phyloP scores from a whole-genome alignment of 2,329 filamentous ascomycete species.

The Trichoderma afroharzianum region DNA sequence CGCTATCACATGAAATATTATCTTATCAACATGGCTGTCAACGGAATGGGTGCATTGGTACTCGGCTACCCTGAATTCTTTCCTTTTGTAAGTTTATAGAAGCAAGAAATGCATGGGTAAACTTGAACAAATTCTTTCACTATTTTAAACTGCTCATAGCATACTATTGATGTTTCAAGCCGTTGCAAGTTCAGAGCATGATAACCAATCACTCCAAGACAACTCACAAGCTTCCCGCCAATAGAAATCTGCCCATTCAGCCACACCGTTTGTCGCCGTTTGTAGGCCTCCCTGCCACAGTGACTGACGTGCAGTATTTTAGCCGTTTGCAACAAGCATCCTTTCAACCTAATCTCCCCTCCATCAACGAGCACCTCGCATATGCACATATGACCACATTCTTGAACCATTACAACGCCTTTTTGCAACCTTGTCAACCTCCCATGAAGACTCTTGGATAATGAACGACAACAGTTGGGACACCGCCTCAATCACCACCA shows the following conservation, averaged over 20 bases:
- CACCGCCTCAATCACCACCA: neutral
- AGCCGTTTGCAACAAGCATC: neutral
- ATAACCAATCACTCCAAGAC: neutral
- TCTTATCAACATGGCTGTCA: neutral
- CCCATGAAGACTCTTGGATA: neutral
- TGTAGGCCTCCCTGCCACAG: neutral
- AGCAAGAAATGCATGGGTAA: neutral
- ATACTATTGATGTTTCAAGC: neutral
- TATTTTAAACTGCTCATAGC: neutral
- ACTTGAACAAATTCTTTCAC: neutral
- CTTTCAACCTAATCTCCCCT: neutral
- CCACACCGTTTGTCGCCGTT: neutral
- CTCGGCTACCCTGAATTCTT: neutral
- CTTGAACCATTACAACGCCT: neutral
- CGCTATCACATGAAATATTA: neutral
- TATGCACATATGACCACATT: neutral
- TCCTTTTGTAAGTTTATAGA: neutral
- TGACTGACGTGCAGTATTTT: neutral
- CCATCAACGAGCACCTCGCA: neutral
- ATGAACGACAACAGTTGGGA: neutral
- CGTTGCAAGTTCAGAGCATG: neutral
- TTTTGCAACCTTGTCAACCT: neutral
- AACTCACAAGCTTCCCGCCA: neutral
- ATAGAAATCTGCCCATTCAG: neutral
- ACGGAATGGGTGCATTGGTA: neutral